Evolutionary conservation across 2,329 filamentous ascomycete species (phyloP).

Genomic region (Ascochyta koolunga): DNA sequence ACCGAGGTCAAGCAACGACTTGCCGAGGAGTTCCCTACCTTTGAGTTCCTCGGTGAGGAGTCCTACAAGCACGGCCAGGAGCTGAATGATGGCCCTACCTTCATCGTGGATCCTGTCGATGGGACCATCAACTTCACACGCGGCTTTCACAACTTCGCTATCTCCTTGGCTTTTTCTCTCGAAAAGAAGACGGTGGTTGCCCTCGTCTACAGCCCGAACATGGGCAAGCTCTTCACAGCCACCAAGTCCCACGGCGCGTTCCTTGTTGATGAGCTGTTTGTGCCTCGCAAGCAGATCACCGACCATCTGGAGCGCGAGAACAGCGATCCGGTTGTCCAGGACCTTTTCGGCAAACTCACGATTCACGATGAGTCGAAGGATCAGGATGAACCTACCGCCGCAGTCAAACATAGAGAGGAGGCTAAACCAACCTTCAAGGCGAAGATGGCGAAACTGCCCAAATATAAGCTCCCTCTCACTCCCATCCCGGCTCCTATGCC

Average conservation of each 20-base stretch:
- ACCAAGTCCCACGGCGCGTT: slow-evolving; percentile 42
- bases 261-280: slow-evolving; percentile 26
- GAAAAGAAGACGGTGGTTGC: slow-evolving; percentile 44
- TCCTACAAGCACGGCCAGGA: slow-evolving; percentile 40
- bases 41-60: slow-evolving; percentile 50
- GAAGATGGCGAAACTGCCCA: slow-evolving; percentile 4
- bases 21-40: slow-evolving; percentile 53
- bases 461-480: slow-evolving; percentile 40
- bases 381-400: not conserved
- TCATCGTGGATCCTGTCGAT: slow-evolving; percentile 49
- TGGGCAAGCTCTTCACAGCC: slow-evolving; percentile 43
- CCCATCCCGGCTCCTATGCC: slow-evolving; percentile 28
- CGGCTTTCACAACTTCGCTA: slow-evolving; percentile 45
- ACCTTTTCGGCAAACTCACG: not conserved
- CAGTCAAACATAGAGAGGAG: too few relatives aligned
- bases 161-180: slow-evolving; percentile 42
- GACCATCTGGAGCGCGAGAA: slow-evolving; percentile 1
- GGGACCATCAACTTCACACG: slow-evolving; percentile 50
- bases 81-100: slow-evolving; percentile 40
- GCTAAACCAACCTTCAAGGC: slow-evolving; percentile 6
- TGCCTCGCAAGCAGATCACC: not conserved
- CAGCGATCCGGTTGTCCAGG: not conserved
- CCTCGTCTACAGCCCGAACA: slow-evolving; percentile 46
- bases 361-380: not conserved
- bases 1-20: slow-evolving; percentile 55